Base-by-base conservation (phyloP, 2,329 filamentous ascomycete genomes). In the Curvularia sp. region DNA sequence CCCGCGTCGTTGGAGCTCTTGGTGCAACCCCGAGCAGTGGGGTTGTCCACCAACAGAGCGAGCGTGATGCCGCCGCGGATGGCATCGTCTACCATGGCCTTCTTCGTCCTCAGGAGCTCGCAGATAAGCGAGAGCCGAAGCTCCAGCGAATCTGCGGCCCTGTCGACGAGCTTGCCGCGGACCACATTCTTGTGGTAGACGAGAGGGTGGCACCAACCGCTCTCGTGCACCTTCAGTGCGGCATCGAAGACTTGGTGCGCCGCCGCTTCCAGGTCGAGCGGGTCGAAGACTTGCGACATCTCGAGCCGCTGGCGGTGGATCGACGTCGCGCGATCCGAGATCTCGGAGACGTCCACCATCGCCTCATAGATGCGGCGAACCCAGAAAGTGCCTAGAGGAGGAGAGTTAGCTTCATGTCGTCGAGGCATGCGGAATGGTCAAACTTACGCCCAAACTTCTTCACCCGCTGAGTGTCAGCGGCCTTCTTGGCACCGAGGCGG, bases 191-290 rank as follows among this genome's bases (percentile, higher is more conserved):
- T 70, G 60, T 72, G 61, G 60, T 74, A 73, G 7, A 71, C 38
- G 0, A 18, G 26, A 0, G 66, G 62, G 2, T 60, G 58, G 20
- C 28, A 63, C 62, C 63, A 75, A 35, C 73, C 73, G 7, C 53
- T 49, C 50, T 67, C 64, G 59, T 75, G 71, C 6, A 74, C 69
- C 0, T 57, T 57, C 15, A 72, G 22, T 7, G 62, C 62, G 3
- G 48, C 31, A 41, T 75, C 73, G 55, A 75, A 75, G 55, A 75
- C 38, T 26, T 70, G 55, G 62, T 75, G 72, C 1, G 72, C 71
- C 0, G 63, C 56, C 28, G 73, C 70, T 33, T 75, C 72, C 4
- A 75, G 52, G 18, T 75, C 73, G 5, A 39, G 3, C 0, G 48
- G 28, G 5, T 65, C 53, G 39, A 68, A 69, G 0, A 8, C 28